Base-by-base conservation (phyloP, 305 asterid species). In the Fraxinus latifolia region DNA sequence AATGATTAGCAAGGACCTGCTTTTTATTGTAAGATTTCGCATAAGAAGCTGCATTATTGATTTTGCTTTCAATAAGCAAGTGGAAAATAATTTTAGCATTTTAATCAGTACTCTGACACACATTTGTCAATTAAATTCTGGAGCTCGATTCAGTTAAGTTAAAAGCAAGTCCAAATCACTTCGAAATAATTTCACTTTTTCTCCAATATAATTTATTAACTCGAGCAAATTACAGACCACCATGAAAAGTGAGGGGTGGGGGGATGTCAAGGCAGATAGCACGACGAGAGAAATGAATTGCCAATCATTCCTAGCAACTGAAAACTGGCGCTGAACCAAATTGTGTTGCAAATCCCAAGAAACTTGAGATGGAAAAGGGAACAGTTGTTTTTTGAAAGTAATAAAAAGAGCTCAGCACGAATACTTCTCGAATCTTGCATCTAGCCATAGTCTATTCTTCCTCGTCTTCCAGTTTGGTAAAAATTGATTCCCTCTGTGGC, bases 401-500 rank as follows among this genome's bases (percentile, higher is more conserved):
- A 17, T 60, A 7, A 60, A 17, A n/a, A 31, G 36, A 5, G 21
- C 32, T 77, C 23, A 53, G 34, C 55, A 32, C 27, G 58, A 53
- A 7, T 72, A 33, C 37, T n/a, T 47, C 19, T n/a, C 33, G 55
- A 67, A 39, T 73, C 32, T 65, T 62, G 82, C 44, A 70, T 50
- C 82, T 6, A 75, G 34, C 19, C 21, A 31, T 39, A 19, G n/a
- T 67, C 42, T 67, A 21, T 68, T 44, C 50, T 0, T 84, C 80
- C 42, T 86, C 80, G 29, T 82, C 85, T 76, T 84, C 86, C 19
- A 89, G 84, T 73, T 84, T 87, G 68, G 87, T 87, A 60, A 91
- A 87, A 84, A 95, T 91, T 14, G 92, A 77, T 29, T 91, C 94
- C 84, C 99, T 92, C 0, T 88, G 94, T 31, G 98, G 99, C 85